These are phyloP conservation scores for Scopulariopsis brevicaulis DNA, from an alignment of 2,329 filamentous ascomycete genomes.

Conservation along the genomic window DNA sequence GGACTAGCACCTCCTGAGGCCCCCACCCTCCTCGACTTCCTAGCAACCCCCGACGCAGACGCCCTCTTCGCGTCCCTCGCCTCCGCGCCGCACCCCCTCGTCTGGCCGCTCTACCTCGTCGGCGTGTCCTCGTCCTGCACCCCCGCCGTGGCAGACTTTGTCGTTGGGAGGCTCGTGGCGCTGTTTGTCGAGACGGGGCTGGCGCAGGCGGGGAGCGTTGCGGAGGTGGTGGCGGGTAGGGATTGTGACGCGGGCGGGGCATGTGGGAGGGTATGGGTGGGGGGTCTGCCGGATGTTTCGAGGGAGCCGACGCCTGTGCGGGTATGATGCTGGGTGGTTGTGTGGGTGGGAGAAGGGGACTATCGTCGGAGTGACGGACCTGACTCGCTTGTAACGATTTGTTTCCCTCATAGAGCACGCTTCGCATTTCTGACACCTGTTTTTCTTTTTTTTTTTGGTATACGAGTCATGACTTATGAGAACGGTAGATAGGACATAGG, in stretches of 20 bases:
- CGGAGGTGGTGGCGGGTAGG: constrained; percentile 26
- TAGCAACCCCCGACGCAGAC: constrained; percentile 18
- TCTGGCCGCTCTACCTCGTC: constrained; percentile 38
- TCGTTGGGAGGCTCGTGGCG: constrained; percentile 29
- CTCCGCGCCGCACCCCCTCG: constrained; percentile 33
- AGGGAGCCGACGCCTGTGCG: constrained; percentile 1
- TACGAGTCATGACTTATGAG: background rate
- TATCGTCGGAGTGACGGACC: background rate
- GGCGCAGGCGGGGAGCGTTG: constrained; percentile 30
- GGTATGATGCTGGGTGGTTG: background rate
- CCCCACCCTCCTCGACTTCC: constrained; percentile 1
- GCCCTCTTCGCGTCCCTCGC: constrained; percentile 36
- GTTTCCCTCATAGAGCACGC: background rate
- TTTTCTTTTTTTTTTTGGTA: background rate
- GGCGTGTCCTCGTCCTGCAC: constrained; percentile 34
- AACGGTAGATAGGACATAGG: background rate
- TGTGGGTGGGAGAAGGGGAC: background rate
- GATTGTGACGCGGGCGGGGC: constrained; percentile 10
- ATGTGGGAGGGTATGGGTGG: constrained; percentile 10
- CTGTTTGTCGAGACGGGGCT: constrained; percentile 33
- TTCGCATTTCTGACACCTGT: background rate
- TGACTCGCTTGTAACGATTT: background rate
- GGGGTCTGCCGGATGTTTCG: background rate
- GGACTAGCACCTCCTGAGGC: background rate
- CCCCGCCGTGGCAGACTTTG: constrained; percentile 26